Conservation (phyloP, 2,329 filamentous ascomycete species). For the Trichoderma koningii region DNA sequence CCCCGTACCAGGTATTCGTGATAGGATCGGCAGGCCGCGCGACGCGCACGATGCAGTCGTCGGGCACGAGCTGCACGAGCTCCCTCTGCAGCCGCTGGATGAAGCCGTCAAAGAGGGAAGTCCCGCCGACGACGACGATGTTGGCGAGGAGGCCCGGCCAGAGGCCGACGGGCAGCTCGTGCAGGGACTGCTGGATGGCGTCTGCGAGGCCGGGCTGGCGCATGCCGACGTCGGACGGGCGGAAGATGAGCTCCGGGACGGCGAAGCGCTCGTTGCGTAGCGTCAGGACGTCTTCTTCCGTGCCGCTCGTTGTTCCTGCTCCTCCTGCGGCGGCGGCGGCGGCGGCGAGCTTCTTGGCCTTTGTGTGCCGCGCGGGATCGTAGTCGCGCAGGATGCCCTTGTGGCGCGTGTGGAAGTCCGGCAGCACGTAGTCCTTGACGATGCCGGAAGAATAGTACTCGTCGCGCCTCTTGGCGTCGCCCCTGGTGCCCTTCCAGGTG, state of each 20-base stretch:
- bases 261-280: constrained; percentile 90
- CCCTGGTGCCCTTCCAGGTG: constrained; percentile 76
- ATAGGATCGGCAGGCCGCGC: constrained; percentile 71
- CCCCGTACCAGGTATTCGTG: constrained; percentile 81
- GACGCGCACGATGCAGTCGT: constrained; percentile 77
- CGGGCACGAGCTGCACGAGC: constrained; percentile 68
- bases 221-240: constrained; percentile 81
- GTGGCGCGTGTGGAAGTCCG: constrained; percentile 66
- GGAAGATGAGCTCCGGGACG: constrained; percentile 88
- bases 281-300: constrained; percentile 75
- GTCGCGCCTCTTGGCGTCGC: constrained; percentile 51
- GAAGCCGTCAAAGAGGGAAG: constrained; percentile 77
- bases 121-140: constrained; percentile 86
- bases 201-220: constrained; percentile 80
- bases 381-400: constrained; percentile 76
- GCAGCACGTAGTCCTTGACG: constrained; percentile 88
- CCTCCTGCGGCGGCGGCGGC: constrained; percentile 37
- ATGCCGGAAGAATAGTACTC: constrained; percentile 59
- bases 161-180: constrained; percentile 73
- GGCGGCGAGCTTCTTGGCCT: constrained; percentile 49
- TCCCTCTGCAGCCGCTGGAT: constrained; percentile 76
- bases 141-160: constrained; percentile 86
- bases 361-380: constrained; percentile 65
- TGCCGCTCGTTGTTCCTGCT: constrained; percentile 29
- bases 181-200: constrained; percentile 77